Percentiles rank a stretch among this genome's conserved stretches.
phyloP scores from a whole-genome alignment of 768 basidiomycete genomes.

The Lentinula raphanica region DNA sequence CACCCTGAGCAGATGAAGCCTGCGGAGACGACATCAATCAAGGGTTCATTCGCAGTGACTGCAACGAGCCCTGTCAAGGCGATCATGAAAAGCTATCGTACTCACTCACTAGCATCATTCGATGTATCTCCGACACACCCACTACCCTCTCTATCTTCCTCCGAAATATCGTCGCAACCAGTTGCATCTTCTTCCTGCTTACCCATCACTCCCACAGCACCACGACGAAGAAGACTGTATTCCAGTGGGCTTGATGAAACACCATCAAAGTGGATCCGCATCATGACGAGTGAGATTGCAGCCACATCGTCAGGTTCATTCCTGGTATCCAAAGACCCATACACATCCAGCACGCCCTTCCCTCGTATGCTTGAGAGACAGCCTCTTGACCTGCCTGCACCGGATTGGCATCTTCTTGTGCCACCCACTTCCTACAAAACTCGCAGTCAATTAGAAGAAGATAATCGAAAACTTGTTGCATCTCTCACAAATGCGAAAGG shows the following conservation, averaged over 20 bases:
- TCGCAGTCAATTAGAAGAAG: background rate
- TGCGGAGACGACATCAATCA: conserved; percentile 16
- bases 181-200: background rate
- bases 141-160: too few species aligned
- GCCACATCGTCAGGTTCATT: background rate
- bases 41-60: background rate
- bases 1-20: conserved; percentile 20
- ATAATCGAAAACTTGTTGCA: background rate
- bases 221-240: background rate
- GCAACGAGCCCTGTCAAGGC: background rate
- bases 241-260: background rate
- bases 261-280: background rate
- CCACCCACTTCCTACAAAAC: background rate
- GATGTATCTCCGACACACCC: background rate
- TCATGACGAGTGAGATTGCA: background rate
- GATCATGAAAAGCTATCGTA: background rate
- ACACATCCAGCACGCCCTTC: background rate
- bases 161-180: background rate
- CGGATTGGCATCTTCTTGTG: background rate
- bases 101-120: background rate
- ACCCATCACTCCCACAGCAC: too few species aligned
- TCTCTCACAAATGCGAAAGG: background rate
- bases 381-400: background rate
- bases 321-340: background rate
- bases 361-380: background rate